Conservation (phyloP, 371 early-diverging fungal species). For the Chytridiales sp. region DNA sequence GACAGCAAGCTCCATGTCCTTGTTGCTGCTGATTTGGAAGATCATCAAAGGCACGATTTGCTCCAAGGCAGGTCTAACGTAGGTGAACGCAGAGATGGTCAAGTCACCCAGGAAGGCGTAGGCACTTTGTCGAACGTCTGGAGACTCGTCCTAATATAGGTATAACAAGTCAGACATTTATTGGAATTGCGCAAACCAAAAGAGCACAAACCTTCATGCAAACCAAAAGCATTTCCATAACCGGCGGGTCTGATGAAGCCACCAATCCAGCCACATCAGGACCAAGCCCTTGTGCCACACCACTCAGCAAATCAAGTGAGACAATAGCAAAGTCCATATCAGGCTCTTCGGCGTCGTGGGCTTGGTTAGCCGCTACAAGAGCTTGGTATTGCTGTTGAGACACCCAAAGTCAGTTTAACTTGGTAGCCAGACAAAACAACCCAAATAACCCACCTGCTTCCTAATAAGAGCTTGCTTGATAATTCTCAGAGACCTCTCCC, state of each 20-base stretch:
- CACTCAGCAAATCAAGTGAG: conserved; percentile 88
- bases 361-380: conserved; percentile 60
- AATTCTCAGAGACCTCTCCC: conserved; percentile 80
- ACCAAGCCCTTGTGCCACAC: conserved; percentile 88
- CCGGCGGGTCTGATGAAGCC: conserved; percentile 43
- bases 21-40: conserved; percentile 64
- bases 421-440: not conserved
- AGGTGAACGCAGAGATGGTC: conserved; percentile 76
- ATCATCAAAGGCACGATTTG: conserved; percentile 66
- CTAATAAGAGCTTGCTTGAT: conserved; percentile 66
- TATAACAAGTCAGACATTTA: not conserved
- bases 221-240: conserved; percentile 71
- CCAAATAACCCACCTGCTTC: conserved; percentile 18
- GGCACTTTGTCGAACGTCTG: conserved; percentile 88
- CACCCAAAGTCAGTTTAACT: not conserved
- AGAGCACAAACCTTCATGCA: conserved; percentile 66
- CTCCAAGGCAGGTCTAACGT: conserved; percentile 68
- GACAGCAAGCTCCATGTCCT: conserved; percentile 44
- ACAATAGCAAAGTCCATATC: conserved; percentile 95
- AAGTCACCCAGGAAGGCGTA: conserved; percentile 93
- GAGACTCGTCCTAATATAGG: conserved; percentile 58
- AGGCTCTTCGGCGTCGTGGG: conserved; percentile 50
- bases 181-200: not conserved
- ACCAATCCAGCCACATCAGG: conserved; percentile 72
- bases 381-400: conserved; percentile 63